A percentile compares a stretch with the other conserved stretches of the same genome.
Evolutionary conservation across 306 rosid genomes (phyloP).

Genomic region (Pterocarpus macrocarpus): DNA sequence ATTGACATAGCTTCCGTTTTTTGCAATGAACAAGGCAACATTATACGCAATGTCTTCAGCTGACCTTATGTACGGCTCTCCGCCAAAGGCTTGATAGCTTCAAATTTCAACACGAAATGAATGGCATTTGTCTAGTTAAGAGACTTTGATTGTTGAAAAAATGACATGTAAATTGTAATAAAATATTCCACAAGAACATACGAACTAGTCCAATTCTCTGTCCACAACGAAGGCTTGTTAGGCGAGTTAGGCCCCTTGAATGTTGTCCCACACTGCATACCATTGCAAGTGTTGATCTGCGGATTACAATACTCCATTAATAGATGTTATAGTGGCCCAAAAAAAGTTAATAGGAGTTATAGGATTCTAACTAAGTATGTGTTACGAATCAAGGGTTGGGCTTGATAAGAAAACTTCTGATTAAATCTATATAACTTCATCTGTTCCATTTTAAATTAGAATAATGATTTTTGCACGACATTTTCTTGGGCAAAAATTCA

Average conservation of each 20-base stretch:
- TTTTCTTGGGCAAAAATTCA: too few species aligned
- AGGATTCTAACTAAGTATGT: slow-evolving; percentile 2
- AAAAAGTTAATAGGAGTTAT: too few species aligned
- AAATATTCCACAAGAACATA: slow-evolving; percentile 48
- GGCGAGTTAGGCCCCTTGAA: slow-evolving; percentile 89
- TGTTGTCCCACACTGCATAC: slow-evolving; percentile 76
- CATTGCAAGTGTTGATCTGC: slow-evolving; percentile 81
- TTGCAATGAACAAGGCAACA: slow-evolving; percentile 65
- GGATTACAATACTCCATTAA: neutral
- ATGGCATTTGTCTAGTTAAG: slow-evolving; percentile 21
- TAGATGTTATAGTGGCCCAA: neutral
- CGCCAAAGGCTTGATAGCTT: slow-evolving; percentile 63
- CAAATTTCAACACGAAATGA: slow-evolving; percentile 29
- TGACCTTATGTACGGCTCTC: slow-evolving; percentile 53
- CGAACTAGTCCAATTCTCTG: slow-evolving; percentile 97
- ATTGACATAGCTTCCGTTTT: slow-evolving; percentile 69
- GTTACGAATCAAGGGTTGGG: neutral
- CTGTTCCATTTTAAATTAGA: too few species aligned
- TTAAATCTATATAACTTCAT: too few species aligned
- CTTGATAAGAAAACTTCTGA: neutral
- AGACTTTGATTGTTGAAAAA: slow-evolving; percentile 5
- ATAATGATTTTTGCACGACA: too few species aligned
- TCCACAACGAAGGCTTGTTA: slow-evolving; percentile 88
- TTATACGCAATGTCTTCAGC: slow-evolving; percentile 61
- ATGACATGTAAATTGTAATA: slow-evolving; percentile 28